Evolutionary conservation across 805 yeast genomes (phyloP), one percentile per base, ranked within the genome.

Genomic region (Candida quercuum): DNA sequence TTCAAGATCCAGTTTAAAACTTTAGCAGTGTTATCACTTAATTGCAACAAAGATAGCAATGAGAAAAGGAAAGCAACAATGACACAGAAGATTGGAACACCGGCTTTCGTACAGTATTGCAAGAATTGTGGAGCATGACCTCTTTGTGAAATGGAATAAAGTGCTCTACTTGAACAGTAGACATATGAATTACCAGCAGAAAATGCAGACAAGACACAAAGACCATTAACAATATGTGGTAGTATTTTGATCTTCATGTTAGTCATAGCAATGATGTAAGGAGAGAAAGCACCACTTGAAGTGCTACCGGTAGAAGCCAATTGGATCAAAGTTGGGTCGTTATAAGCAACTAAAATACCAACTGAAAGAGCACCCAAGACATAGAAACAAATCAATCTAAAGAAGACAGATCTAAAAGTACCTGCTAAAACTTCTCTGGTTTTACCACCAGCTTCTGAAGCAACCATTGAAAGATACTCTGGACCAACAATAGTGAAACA

Each of bases 401-500:
- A 69, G 41, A 84, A 76, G 19, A 86, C 87, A 35, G 81, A 78
- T 48, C 75, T 78, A 64, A 79, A 85, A 1, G 94, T 94, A 23
- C 69, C 71, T 9, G 91, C 86, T 55, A 87, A 62, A 9, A 76
- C 76, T 40, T 73, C 74, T 39, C 94, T 70, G 7, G 95, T 89
- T 51, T 78, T 71, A 35, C 71, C 66, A 13, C 85, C 78, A 14
- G 81, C 73, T 57, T 86, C 95, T 33, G 91, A 84, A 5, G 94
- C 93, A 22, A 85, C 76, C 81, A 84, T 78, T 3, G 88, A 72
- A 26, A 86, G 74, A 49, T 83, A 83, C 60, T 86, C 96, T 4
- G 95, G 93, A 1, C 94, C 95, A 7, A 83, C 84, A 47, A 83
- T 75, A 15, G 91, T 81, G 56, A 83, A 86, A 29, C 81, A 65